Conservation (phyloP, 163 green algal species). For the Chloroidium sp. region DNA sequence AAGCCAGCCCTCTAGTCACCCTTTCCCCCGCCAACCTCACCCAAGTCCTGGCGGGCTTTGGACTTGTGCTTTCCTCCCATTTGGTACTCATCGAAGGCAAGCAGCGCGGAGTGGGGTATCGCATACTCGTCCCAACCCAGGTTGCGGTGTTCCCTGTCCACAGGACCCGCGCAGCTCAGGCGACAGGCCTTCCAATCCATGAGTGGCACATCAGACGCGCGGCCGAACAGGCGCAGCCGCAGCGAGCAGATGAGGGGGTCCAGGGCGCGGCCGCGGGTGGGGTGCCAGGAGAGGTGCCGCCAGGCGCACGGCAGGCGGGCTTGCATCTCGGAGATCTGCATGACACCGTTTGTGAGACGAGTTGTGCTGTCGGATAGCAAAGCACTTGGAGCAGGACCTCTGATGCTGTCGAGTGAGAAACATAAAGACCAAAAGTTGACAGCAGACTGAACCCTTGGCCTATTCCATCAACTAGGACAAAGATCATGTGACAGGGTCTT, state of each 20-base stretch:
- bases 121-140: too few species aligned
- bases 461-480: not conserved
- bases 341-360: not conserved
- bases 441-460: not conserved
- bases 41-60: too few species aligned
- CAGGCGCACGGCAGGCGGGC: not conserved
- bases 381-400: not conserved
- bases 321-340: not conserved
- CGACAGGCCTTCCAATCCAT: not conserved
- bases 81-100: too few species aligned
- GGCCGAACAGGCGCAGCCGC: not conserved
- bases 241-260: conserved; percentile 7
- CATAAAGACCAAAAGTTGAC: too few species aligned
- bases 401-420: not conserved
- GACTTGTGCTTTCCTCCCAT: too few species aligned
- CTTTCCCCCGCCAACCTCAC: too few species aligned
- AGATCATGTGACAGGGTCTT: conserved; percentile 7
- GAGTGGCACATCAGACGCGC: too few species aligned
- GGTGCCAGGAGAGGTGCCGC: conserved; percentile 1
- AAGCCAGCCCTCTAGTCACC: too few species aligned
- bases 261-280: not conserved
- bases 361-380: not conserved
- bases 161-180: not conserved
- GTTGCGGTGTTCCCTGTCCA: too few species aligned
- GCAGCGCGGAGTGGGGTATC: too few species aligned